Conservation (phyloP, 1,139 yeast genomes). For the Yamadazyma friedrichii region DNA sequence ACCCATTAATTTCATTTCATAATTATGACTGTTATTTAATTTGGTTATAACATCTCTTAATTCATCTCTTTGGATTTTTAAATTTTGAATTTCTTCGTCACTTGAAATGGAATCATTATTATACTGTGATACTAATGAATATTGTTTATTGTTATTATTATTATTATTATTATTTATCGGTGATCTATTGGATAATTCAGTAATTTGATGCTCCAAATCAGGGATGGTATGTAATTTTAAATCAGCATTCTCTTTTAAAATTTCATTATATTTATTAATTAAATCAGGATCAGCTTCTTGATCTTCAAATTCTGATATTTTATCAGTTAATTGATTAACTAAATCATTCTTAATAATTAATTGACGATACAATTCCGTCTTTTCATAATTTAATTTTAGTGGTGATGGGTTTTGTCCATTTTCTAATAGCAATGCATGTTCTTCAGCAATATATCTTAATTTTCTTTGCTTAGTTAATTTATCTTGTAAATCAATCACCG, state of each 20-base stretch:
- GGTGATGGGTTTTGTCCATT: constrained; percentile 55
- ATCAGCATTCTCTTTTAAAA: constrained; percentile 43
- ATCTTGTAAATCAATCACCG: constrained; percentile 53
- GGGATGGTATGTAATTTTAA: constrained; percentile 43
- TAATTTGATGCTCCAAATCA: constrained; percentile 32
- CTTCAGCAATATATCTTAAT: constrained; percentile 67
- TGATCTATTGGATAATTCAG: background rate
- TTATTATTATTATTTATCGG: background rate
- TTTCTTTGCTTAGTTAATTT: constrained; percentile 63
- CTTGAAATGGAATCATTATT: constrained; percentile 9
- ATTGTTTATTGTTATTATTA: constrained; percentile 13
- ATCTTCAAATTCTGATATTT: constrained; percentile 29
- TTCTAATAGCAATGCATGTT: constrained; percentile 57
- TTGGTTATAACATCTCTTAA: constrained; percentile 52
- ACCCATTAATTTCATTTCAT: constrained; percentile 36
- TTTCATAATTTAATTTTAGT: constrained; percentile 56
- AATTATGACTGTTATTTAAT: constrained; percentile 34
- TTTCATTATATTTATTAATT: constrained; percentile 36
- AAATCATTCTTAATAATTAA: constrained; percentile 48
- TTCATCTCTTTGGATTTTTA: constrained; percentile 57
- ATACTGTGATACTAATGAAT: constrained; percentile 19
- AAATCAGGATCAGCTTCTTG: constrained; percentile 21
- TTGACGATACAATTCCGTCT: constrained; percentile 50
- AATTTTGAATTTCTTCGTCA: constrained; percentile 21
- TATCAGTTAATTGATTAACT: constrained; percentile 43